phyloP scores from a whole-genome alignment of 2,329 filamentous ascomycete genomes.

The Proliferodiscus dingleyae region DNA sequence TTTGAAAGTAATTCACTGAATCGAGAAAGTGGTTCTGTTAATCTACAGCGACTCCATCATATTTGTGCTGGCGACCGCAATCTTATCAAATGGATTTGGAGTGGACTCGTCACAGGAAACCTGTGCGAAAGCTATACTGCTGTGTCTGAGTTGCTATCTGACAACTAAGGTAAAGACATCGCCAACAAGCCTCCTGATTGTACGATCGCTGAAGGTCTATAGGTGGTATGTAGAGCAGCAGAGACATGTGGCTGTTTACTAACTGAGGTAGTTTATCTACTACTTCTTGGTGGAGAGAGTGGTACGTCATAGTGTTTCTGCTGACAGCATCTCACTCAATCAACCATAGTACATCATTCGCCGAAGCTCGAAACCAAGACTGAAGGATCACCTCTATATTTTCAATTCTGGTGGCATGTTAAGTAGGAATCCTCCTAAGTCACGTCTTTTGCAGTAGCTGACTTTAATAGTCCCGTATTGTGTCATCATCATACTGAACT shows the following conservation, averaged over 20 bases:
- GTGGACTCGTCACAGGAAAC: slow-evolving; percentile 46
- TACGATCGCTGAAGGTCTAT: slow-evolving; percentile 2
- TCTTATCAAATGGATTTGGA: slow-evolving; percentile 53
- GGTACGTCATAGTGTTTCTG: slow-evolving; percentile 31
- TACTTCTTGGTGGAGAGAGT: slow-evolving; percentile 61
- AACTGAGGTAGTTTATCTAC: slow-evolving; percentile 45
- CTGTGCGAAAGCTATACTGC: slow-evolving; percentile 54
- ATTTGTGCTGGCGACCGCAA: slow-evolving; percentile 53
- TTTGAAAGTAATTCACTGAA: slow-evolving; percentile 1
- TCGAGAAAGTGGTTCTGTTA: slow-evolving; percentile 48
- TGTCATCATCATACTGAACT: slow-evolving; percentile 48
- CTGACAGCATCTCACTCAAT: neutral
- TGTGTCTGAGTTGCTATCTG: slow-evolving; percentile 58
- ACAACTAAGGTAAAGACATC: slow-evolving; percentile 55
- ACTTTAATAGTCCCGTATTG: slow-evolving; percentile 34
- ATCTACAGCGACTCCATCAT: slow-evolving; percentile 57
- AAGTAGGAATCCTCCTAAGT: slow-evolving; percentile 27
- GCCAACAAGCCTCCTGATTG: too few relatives aligned
- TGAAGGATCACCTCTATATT: slow-evolving; percentile 53
- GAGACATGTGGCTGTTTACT: neutral
- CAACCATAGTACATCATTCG: slow-evolving; percentile 44
- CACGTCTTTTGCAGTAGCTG: neutral
- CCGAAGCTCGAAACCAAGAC: slow-evolving; percentile 44
- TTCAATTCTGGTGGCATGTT: slow-evolving; percentile 58
- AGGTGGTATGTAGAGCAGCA: slow-evolving; percentile 4